These are phyloP conservation scores for Acanthochlamys bracteata DNA, from an alignment of 106 monocot genomes.

Conservation along the genomic window DNA sequence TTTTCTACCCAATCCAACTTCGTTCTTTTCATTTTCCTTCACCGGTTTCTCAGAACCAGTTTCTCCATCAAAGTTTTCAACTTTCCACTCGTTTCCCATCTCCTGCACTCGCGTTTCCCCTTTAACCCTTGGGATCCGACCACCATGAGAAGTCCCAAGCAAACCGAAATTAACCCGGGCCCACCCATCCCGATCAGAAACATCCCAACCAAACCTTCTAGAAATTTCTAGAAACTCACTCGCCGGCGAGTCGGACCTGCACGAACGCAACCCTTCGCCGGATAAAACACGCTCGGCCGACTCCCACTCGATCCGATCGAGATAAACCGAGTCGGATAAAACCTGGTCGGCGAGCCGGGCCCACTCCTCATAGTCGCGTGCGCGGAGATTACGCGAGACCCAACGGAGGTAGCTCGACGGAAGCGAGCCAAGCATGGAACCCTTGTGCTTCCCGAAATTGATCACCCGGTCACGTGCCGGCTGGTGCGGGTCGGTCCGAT, in stretches of 20 bases:
- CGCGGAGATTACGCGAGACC: slow-evolving; percentile 49
- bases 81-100: not conserved
- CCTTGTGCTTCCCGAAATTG: slow-evolving; percentile 73
- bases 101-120: not conserved
- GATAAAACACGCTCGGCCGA: slow-evolving; percentile 39
- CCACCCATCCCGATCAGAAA: slow-evolving; percentile 66
- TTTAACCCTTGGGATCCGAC: slow-evolving; percentile 52
- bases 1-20: not conserved
- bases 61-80: not conserved
- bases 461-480: slow-evolving; percentile 53
- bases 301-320: slow-evolving; percentile 80
- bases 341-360: slow-evolving; percentile 62
- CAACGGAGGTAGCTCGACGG: slow-evolving; percentile 71
- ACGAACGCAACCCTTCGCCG: slow-evolving; percentile 19
- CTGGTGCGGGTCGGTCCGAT: too few species aligned
- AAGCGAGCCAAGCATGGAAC: slow-evolving; percentile 66
- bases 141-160: slow-evolving; percentile 69
- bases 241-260: slow-evolving; percentile 12
- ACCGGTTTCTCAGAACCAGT: not conserved
- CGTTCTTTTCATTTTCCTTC: not conserved
- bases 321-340: slow-evolving; percentile 61
- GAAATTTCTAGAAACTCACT: slow-evolving; percentile 38
- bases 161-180: slow-evolving; percentile 37
- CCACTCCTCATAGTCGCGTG: slow-evolving; percentile 40
- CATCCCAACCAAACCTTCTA: slow-evolving; percentile 69